These are phyloP conservation scores for Trichoderma koningii DNA, from an alignment of 2,329 filamentous ascomycete species.

Conservation along the genomic window DNA sequence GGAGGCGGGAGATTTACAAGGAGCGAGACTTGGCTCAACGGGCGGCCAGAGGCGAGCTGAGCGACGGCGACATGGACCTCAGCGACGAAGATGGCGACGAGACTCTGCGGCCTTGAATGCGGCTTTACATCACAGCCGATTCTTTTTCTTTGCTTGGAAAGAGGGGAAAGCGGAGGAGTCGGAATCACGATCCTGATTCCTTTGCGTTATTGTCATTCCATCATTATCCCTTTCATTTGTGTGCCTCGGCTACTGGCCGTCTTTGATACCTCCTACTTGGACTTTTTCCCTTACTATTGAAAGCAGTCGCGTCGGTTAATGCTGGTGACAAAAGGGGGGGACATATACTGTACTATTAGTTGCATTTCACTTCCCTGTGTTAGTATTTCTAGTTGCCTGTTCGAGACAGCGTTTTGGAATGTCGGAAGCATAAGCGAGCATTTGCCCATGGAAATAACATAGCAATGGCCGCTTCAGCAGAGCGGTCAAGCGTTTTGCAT, in stretches of 20 bases:
- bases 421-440: slow-evolving; percentile 26
- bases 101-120: slow-evolving; percentile 39
- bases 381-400: slow-evolving; percentile 7
- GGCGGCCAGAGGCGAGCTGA: slow-evolving; percentile 51
- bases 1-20: slow-evolving; percentile 70
- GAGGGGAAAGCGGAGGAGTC: not conserved
- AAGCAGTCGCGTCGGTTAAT: slow-evolving; percentile 18
- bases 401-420: slow-evolving; percentile 16
- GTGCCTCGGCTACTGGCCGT: not conserved
- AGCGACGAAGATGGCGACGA: slow-evolving; percentile 41
- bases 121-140: not conserved
- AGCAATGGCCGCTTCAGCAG: slow-evolving; percentile 1
- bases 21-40: slow-evolving; percentile 57
- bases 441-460: slow-evolving; percentile 23
- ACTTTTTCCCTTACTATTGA: slow-evolving; percentile 5
- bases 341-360: slow-evolving; percentile 22
- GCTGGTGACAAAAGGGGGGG: not conserved
- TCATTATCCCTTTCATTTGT: not conserved
- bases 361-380: slow-evolving; percentile 22
- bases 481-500: slow-evolving; percentile 1
- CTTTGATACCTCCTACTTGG: slow-evolving; percentile 22
- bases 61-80: slow-evolving; percentile 44
- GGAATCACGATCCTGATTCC: not conserved
- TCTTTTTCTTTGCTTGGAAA: not conserved
- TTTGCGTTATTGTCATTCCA: not conserved